Base-by-base conservation (phyloP, 495 filamentous ascomycete genomes). In the Sabuloglossum arenarium region DNA sequence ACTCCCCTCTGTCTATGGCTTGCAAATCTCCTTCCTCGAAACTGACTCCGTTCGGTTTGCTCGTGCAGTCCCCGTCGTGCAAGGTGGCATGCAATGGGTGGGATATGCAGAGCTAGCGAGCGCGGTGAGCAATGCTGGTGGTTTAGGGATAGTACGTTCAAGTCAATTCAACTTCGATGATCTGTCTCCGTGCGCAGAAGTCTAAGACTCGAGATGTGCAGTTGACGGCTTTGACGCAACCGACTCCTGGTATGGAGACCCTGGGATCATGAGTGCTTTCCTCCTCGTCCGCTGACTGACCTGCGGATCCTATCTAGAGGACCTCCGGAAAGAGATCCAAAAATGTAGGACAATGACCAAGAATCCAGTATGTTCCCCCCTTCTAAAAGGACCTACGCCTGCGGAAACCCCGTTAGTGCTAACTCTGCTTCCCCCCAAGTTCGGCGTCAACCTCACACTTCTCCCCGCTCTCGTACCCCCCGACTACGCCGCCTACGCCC, bases 31-130 rank as follows among this genome's bases (percentile, higher is more conserved):
- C 28, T 3, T 34, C n/a, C 28, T 34, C 24, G 19, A 25, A 57
- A 45, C 45, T 57, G 27, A 47, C n/a, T 16, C 5, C 19, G 1
- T 29, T 34, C 16, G 11, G 3, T 58, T 16, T 42, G 39, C 39
- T 43, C 21, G 39, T n/a, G 59, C 61, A 91, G 88, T 96, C 61
- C 91, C 91, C 57, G 75, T 98, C n/a, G 86, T 98, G 47, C 91
- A 98, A 75, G 91, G 91, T 66, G 91, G 91, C 56, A 96, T 94
- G 88, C 88, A 94, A 78, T 86, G 81, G 81, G 79, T 81, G 47
- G 85, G 85, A 63, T 88, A 88, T 66, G 90, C 90, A 49, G 90
- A 95, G 69, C 77, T 98, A 64, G 90, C 88, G 56, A 78, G 84
- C 60, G 91, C 91, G 46, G 91, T 98, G 59, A 89, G 81, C 69